Evolutionary conservation across 306 rosid genomes (phyloP).

Genomic region (Leucaena leucocephala): DNA sequence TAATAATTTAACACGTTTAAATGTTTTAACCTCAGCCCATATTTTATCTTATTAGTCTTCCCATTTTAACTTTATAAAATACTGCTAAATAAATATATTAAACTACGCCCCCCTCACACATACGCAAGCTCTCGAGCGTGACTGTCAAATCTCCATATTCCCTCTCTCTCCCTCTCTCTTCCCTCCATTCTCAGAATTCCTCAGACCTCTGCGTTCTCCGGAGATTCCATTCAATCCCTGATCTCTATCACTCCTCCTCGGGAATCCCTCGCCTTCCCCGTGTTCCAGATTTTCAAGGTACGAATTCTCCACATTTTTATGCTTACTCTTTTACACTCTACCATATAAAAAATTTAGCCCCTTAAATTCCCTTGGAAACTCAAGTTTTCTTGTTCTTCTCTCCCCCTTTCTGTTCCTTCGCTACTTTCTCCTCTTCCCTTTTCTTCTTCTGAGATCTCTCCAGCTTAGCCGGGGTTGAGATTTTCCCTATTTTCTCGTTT

Average conservation of each 20-base stretch:
- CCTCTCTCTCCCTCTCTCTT: slow-evolving; percentile 41
- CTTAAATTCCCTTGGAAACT: not conserved
- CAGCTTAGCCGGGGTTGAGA: slow-evolving; percentile 26
- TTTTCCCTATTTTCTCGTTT: slow-evolving; percentile 10
- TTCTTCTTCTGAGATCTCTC: slow-evolving; percentile 27
- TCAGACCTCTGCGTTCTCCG: slow-evolving; percentile 39
- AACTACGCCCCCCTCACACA: slow-evolving; percentile 1
- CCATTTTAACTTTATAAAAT: not conserved
- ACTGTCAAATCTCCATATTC: slow-evolving; percentile 91
- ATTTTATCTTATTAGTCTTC: too few species aligned
- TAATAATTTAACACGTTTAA: too few species aligned
- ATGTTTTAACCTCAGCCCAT: too few species aligned
- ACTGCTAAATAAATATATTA: slow-evolving; percentile 43
- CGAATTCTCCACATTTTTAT: slow-evolving; percentile 24
- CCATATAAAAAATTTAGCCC: not conserved
- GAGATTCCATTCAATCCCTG: slow-evolving; percentile 80
- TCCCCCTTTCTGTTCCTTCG: not conserved
- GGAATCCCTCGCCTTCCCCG: slow-evolving; percentile 63
- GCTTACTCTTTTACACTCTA: not conserved
- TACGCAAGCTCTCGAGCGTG: slow-evolving; percentile 52
- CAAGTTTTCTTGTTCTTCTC: slow-evolving; percentile 23
- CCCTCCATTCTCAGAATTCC: slow-evolving; percentile 45
- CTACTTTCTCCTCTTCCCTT: not conserved
- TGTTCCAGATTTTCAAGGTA: slow-evolving; percentile 95
- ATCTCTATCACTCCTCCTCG: slow-evolving; percentile 58